A percentile compares a stretch with the other conserved stretches of the same genome.
phyloP scores from a whole-genome alignment of 2,329 filamentous ascomycete genomes.

The Emergomyces orientalis region DNA sequence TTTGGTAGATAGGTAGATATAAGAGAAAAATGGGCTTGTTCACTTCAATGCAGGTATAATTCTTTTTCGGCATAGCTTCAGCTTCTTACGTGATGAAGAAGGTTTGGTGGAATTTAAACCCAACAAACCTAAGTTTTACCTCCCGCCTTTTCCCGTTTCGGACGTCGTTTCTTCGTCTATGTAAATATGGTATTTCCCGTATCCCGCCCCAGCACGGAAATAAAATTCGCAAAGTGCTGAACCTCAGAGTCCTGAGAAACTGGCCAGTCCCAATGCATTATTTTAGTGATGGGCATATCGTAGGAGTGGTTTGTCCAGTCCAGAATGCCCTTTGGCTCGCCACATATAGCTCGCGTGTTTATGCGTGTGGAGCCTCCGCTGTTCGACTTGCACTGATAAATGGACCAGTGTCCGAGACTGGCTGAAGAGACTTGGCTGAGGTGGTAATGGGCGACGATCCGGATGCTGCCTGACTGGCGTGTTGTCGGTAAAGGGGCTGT shows the following conservation, averaged over 20 bases:
- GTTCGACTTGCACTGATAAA: neutral
- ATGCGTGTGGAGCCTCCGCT: neutral
- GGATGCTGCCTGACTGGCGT: neutral
- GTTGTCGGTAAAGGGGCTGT: neutral
- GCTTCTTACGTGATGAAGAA: neutral
- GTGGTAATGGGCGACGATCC: neutral
- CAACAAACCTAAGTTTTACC: neutral
- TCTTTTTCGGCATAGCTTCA: neutral
- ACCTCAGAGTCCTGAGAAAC: neutral
- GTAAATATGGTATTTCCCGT: too few relatives aligned
- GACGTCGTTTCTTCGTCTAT: neutral
- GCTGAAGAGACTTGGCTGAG: neutral
- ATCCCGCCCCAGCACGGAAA: neutral
- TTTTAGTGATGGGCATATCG: neutral
- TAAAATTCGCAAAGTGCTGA: neutral
- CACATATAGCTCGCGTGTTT: neutral
- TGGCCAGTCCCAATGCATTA: neutral
- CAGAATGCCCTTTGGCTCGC: neutral
- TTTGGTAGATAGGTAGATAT: neutral
- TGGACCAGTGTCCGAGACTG: slow-evolving; percentile 1
- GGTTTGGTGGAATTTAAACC: neutral
- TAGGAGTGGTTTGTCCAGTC: neutral
- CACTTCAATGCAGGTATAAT: neutral
- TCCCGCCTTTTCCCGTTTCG: neutral
- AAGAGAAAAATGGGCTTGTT: neutral